phyloP scores from a whole-genome alignment of 2,329 filamentous ascomycete species.

The Colletotrichum echinochloae region DNA sequence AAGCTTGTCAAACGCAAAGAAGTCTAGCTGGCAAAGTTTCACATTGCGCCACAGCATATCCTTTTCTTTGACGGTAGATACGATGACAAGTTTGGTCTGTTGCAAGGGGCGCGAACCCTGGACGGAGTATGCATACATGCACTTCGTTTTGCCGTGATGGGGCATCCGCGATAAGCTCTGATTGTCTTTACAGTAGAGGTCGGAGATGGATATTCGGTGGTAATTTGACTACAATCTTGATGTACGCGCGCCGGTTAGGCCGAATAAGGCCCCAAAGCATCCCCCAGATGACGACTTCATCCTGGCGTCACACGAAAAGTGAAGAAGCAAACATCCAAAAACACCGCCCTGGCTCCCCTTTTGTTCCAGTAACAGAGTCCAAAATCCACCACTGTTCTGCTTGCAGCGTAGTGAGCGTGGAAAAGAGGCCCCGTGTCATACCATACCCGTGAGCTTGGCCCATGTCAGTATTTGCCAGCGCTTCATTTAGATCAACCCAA shows the following conservation, averaged over 20 bases:
- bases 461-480: no score
- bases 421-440: not conserved
- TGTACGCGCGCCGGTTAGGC: accelerated
- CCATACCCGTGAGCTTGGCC: not conserved
- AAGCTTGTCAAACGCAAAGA: no score
- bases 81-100: no score
- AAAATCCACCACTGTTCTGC: not conserved
- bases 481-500: no score
- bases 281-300: not conserved
- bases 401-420: not conserved
- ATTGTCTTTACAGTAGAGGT: not conserved
- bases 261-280: not conserved
- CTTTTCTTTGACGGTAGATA: no score
- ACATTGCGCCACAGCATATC: no score
- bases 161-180: no score
- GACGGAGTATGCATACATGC: no score
- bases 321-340: not conserved
- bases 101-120: no score
- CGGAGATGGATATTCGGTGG: not conserved
- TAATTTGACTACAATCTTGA: not conserved
- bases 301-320: not conserved
- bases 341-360: no score
- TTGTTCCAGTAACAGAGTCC: not conserved
- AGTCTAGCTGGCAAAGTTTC: no score
- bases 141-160: no score